Evolutionary conservation across 192 early-diverging fungal species (phyloP), one percentile per base, ranked within the genome.

Genomic region (Entomortierella beljakovae): DNA sequence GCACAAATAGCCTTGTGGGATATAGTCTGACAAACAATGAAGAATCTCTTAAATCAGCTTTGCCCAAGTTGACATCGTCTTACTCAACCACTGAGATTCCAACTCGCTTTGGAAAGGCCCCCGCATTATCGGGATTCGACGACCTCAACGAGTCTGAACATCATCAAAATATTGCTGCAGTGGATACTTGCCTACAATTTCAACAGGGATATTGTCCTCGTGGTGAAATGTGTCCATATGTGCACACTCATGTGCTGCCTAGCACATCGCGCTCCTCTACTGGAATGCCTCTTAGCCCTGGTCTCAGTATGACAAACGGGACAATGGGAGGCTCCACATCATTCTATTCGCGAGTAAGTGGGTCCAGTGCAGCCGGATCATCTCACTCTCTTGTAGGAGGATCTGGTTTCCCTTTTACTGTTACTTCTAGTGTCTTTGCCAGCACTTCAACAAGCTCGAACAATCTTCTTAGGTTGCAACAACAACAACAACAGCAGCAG

Each of bases 161-260:
- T 52, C 69, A 67, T 26, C 64, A 80, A n/a, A 40, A 80, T 20
- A 43, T 71, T 22, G 53, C 32, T 40, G 32, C 76, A 49, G 31
- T 42, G 18, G 68, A 82, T 11, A 49, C 81, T 34, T 87, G 83
- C 38, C 61, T 80, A 11, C 80, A 83, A 18, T 83, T 75, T 59
- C 79, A 80, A 32, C 79, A 83, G 60, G 83, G 83, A 3, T 82
- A 70, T 31, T 86, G 85, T 60, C 61, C 81, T 13, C 62, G 80
- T 9, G 88, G 86, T 40, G 88, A 90, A n/a, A 66, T 82, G 50
- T 90, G 88, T 54, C 80, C 80, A 22, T 90, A 82, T 48, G 40
- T 73, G 9, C 86, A 90, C 58, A 66, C 81, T 3, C 72, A 70
- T 58, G 32, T 35, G 22, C 61, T 79, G 43, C 49, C 68, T 20